Evolutionary conservation across 2,329 filamentous ascomycete species (phyloP).

Genomic region (Cercospora nicotianae): DNA sequence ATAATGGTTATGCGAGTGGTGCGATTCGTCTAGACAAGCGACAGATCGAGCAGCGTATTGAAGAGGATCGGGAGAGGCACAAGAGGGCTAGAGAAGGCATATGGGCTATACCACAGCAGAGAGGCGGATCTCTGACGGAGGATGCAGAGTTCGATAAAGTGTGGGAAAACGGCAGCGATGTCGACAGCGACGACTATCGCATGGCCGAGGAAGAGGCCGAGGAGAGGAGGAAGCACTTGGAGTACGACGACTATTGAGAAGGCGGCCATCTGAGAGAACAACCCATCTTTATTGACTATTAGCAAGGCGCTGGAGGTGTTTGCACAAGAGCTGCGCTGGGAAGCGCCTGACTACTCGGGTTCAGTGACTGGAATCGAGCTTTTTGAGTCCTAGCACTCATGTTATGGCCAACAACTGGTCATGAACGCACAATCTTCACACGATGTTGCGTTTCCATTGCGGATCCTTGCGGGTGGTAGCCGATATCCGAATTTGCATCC

Average conservation of each 20-base stretch:
- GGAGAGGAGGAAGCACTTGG: conserved; percentile 53
- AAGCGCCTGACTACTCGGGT: no score
- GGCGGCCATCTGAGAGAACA: neutral
- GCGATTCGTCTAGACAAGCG: conserved; percentile 68
- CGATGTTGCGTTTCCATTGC: neutral
- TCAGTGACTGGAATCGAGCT: neutral
- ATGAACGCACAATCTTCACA: neutral
- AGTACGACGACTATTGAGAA: conserved; percentile 39
- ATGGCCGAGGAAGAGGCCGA: conserved; percentile 71
- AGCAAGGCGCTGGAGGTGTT: conserved; percentile 8
- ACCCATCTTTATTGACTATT: neutral
- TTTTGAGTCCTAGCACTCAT: neutral
- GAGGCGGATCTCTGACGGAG: conserved; percentile 53
- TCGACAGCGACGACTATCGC: conserved; percentile 82
- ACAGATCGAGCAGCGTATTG: conserved; percentile 92
- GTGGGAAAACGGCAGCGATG: conserved; percentile 84
- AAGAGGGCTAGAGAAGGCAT: conserved; percentile 89
- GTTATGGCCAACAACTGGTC: neutral
- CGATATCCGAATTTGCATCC: neutral
- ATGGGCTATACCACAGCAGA: conserved; percentile 67
- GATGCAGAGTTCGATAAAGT: conserved; percentile 75
- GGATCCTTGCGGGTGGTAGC: neutral
- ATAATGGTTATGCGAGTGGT: conserved; percentile 24
- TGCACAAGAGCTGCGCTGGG: neutral
- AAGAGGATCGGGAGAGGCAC: conserved; percentile 93